Conservation (phyloP, 768 basidiomycete genomes). For the Daedalea quercina region DNA sequence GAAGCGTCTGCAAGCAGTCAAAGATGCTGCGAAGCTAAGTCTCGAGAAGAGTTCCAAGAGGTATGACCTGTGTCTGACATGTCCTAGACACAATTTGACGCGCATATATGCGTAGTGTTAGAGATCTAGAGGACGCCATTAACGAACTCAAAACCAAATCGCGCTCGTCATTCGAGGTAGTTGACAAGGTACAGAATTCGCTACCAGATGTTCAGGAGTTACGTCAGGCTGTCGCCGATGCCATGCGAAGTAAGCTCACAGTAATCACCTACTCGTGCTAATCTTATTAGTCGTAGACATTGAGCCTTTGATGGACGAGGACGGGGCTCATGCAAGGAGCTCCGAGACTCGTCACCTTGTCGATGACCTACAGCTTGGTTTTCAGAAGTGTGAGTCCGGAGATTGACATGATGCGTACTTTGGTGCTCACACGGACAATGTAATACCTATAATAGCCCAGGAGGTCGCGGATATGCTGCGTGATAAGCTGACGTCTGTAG, state of each 20-base stretch:
- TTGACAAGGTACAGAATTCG: constrained; percentile 13
- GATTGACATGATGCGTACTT: no score
- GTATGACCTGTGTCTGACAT: constrained; percentile 9
- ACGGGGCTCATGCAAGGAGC: constrained; percentile 10
- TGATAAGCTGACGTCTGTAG: constrained; percentile 36
- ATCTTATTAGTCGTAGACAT: constrained; percentile 9
- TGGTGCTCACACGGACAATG: no score
- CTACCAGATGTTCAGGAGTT: constrained; percentile 18
- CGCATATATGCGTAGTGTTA: constrained; percentile 8
- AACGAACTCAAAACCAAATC: constrained; percentile 19
- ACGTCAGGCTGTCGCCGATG: constrained; percentile 6
- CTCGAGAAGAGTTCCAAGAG: constrained; percentile 17
- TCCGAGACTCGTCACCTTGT: constrained; percentile 11
- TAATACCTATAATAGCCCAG: no score
- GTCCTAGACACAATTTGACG: neutral
- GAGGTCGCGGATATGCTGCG: constrained; percentile 44
- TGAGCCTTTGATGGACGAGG: constrained; percentile 15
- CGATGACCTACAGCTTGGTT: constrained; percentile 14
- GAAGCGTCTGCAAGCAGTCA: constrained; percentile 17
- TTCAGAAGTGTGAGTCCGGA: constrained; percentile 12
- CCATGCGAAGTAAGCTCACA: constrained; percentile 11
- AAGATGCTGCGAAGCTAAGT: constrained; percentile 18
- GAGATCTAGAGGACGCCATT: constrained; percentile 2
- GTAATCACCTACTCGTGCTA: neutral
- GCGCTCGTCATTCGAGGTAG: constrained; percentile 12